Conservation (phyloP, 768 basidiomycete species). For the Cystobasidium onofrii region DNA sequence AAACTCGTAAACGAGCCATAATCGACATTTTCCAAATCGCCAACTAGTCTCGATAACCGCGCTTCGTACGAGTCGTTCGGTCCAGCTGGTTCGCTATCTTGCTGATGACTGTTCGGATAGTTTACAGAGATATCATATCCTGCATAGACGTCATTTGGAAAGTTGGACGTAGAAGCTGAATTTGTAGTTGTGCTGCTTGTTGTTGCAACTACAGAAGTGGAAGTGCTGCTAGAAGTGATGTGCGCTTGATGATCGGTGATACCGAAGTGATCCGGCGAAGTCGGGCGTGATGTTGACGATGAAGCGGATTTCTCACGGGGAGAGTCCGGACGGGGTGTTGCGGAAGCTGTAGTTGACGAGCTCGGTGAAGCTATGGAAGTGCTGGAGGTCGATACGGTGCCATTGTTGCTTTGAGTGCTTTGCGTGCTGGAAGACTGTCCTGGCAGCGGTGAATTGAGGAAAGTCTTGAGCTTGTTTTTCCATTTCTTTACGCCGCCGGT, state of each 20-base stretch:
- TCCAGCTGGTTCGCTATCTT: not conserved
- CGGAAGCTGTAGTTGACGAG: not conserved
- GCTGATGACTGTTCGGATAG: not conserved
- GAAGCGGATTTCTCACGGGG: not conserved
- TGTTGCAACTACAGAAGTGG: not conserved
- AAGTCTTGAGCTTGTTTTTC: conserved; percentile 31
- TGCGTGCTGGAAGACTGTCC: not conserved
- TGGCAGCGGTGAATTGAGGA: not conserved
- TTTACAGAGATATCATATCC: conserved; percentile 12
- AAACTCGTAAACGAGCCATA: conserved; percentile 6
- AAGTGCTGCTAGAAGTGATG: not conserved
- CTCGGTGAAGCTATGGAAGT: not conserved
- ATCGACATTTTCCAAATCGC: conserved; percentile 28
- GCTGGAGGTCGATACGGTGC: not conserved
- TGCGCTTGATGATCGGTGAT: not conserved
- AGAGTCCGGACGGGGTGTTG: not conserved
- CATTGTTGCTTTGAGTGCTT: not conserved
- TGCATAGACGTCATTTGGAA: not conserved
- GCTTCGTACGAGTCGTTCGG: conserved; percentile 30
- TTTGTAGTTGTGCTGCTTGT: not conserved
- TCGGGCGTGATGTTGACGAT: not conserved
- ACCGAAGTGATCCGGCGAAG: not conserved
- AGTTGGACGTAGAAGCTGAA: not conserved
- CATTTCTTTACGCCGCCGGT: conserved; percentile 18
- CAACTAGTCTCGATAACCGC: conserved; percentile 24